Conservation (phyloP, 2,329 filamentous ascomycete genomes). For the Penicillium sp. region DNA sequence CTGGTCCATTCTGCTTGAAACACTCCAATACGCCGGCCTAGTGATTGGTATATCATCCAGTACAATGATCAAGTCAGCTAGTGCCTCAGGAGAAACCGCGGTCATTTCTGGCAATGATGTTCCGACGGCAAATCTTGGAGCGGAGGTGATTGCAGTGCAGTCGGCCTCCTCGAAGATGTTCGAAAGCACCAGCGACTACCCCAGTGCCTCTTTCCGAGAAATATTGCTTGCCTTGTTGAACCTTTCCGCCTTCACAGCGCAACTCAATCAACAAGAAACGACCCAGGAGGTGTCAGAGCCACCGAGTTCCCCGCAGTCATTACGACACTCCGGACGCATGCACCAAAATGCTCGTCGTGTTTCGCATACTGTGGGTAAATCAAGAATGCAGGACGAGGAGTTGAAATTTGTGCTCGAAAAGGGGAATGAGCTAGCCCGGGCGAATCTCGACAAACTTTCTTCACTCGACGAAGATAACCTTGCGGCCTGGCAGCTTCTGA, state of each 20-base stretch:
- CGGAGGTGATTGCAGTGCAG: conserved; percentile 87
- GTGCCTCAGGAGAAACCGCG: conserved; percentile 37
- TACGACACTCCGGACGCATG: conserved; percentile 37
- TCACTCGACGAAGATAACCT: conserved; percentile 65
- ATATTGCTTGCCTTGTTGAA: conserved; percentile 77
- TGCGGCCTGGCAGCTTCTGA: conserved; percentile 78
- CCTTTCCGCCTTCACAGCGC: conserved; percentile 60
- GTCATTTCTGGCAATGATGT: conserved; percentile 50
- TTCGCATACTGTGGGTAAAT: conserved; percentile 49
- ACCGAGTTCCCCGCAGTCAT: conserved; percentile 32
- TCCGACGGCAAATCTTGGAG: conserved; percentile 69
- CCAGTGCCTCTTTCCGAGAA: conserved; percentile 78
- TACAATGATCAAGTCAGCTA: conserved; percentile 37
- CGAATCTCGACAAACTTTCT: conserved; percentile 77
- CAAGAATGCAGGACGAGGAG: conserved; percentile 52
- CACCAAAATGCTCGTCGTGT: conserved; percentile 49
- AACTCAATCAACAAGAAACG: conserved; percentile 56
- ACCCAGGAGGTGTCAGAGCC: conserved; percentile 62
- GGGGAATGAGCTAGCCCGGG: conserved; percentile 72
- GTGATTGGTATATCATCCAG: conserved; percentile 64
- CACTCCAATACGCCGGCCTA: conserved; percentile 89
- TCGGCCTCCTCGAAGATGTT: conserved; percentile 83
- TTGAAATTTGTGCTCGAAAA: conserved; percentile 69
- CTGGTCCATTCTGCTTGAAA: conserved; percentile 91
- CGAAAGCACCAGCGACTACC: conserved; percentile 91